Percentiles rank a stretch among this genome's conserved stretches.
These are phyloP conservation scores for Polychaeton citri DNA, from an alignment of 2,329 filamentous ascomycete species.

Conservation along the genomic window DNA sequence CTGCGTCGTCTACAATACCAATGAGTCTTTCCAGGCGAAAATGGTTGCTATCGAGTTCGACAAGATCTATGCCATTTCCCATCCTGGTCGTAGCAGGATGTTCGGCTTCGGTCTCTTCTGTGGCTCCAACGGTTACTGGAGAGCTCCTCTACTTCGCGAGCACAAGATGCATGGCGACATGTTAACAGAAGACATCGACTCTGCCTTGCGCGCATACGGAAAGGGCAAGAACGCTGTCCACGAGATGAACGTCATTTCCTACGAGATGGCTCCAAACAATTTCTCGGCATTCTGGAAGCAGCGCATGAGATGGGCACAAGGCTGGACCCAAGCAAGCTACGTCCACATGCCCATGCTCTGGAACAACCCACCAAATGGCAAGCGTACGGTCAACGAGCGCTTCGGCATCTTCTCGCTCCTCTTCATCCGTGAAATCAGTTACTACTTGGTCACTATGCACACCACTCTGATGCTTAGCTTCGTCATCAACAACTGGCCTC, in stretches of 20 bases:
- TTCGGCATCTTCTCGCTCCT: constrained; percentile 34
- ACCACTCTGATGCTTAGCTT: constrained; percentile 33
- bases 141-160: constrained; percentile 29
- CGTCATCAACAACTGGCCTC: constrained; percentile 32
- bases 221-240: constrained; percentile 32
- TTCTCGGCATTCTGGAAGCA: constrained; percentile 36
- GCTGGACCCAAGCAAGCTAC: constrained; percentile 36
- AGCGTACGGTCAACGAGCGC: constrained; percentile 25
- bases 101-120: constrained; percentile 36
- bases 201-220: constrained; percentile 32
- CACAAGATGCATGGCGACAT: constrained; percentile 38
- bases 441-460: constrained; percentile 38
- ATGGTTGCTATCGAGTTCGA: constrained; percentile 40
- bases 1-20: constrained; percentile 36
- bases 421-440: constrained; percentile 32
- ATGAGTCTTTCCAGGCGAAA: constrained; percentile 29
- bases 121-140: constrained; percentile 38
- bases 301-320: constrained; percentile 37
- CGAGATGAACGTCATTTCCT: constrained; percentile 36
- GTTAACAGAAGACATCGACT: constrained; percentile 39
- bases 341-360: constrained; percentile 30
- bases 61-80: constrained; percentile 39
- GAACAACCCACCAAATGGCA: constrained; percentile 25
- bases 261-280: constrained; percentile 35
- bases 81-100: constrained; percentile 34